Evolutionary conservation across 495 filamentous ascomycete species (phyloP).

Genomic region (Oleoguttula mirabilis): DNA sequence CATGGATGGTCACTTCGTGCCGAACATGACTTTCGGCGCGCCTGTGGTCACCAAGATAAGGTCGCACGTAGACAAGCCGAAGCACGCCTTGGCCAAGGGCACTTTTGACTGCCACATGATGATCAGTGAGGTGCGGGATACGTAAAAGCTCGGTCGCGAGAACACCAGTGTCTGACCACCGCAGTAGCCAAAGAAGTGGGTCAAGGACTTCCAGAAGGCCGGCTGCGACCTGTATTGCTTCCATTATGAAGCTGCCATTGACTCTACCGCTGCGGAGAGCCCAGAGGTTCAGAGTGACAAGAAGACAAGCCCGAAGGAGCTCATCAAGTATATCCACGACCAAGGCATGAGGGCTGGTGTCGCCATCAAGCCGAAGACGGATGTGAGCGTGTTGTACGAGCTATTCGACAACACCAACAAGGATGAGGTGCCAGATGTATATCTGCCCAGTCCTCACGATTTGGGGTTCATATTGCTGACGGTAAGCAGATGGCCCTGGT

Average conservation of each 20-base stretch:
- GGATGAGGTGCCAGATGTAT: constrained; percentile 79
- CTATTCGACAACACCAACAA: constrained; percentile 59
- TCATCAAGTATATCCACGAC: constrained; percentile 84
- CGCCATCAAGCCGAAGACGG: constrained; percentile 87
- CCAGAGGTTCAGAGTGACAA: constrained; percentile 53
- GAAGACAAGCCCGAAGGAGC: constrained; percentile 65
- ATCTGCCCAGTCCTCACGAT: constrained; percentile 27
- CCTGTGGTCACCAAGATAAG: constrained; percentile 92
- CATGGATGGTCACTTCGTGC: constrained; percentile 88
- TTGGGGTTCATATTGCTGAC: neutral
- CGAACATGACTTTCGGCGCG: constrained; percentile 92
- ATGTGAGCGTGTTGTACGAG: constrained; percentile 81
- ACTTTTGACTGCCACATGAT: constrained; percentile 99
- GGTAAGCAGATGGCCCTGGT: constrained; percentile 85
- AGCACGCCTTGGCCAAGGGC: constrained; percentile 51
- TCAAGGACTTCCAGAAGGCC: constrained; percentile 81
- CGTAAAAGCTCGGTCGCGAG: neutral
- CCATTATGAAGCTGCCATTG: constrained; percentile 93
- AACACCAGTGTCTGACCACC: constrained; percentile 7
- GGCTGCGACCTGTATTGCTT: constrained; percentile 98
- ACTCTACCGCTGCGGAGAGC: constrained; percentile 67
- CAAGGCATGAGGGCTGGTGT: constrained; percentile 82
- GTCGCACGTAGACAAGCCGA: constrained; percentile 58
- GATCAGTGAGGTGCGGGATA: constrained; percentile 67
- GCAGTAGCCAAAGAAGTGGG: constrained; percentile 87